Conservation (phyloP, 2,329 filamentous ascomycete species). For the Sarocladium brachiariae region DNA sequence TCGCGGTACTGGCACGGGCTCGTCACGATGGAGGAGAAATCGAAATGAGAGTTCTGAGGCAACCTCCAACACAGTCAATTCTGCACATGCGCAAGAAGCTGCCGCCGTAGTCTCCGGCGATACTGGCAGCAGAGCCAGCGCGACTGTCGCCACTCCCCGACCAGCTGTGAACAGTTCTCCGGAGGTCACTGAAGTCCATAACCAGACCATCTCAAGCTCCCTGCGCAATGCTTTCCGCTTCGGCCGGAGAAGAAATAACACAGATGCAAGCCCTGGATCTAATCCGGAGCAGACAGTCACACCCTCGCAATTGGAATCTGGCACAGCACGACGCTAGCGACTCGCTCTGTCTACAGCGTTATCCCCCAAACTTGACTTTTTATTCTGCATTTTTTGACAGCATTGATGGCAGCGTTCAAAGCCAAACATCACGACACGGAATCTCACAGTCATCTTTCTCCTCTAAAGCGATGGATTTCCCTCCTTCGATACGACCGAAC, state of each 20-base stretch:
- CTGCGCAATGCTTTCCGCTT: constrained; percentile 27
- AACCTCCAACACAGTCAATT: background rate
- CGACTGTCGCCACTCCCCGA: background rate
- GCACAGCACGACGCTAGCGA: constrained; percentile 13
- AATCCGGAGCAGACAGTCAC: constrained; percentile 23
- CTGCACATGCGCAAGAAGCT: background rate
- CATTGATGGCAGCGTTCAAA: constrained; percentile 1
- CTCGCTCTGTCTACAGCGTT: no score
- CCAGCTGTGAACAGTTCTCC: constrained; percentile 8
- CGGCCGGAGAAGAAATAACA: constrained; percentile 12
- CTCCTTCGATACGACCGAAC: constrained; percentile 4
- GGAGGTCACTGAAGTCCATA: constrained; percentile 12
- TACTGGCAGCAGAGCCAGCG: background rate
- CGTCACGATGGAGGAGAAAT: constrained; percentile 3
- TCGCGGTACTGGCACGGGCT: constrained; percentile 27
- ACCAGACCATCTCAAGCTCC: constrained; percentile 22
- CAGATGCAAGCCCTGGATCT: no score
- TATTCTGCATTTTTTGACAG: background rate
- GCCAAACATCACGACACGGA: background rate
- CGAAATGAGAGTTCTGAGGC: background rate
- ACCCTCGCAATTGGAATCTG: constrained; percentile 42
- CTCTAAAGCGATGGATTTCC: constrained; percentile 8
- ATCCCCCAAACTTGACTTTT: background rate
- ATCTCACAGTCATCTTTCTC: background rate
- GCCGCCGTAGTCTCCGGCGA: background rate